Conservation (phyloP, 345 rosid genomes). For the Brassica carinata region DNA sequence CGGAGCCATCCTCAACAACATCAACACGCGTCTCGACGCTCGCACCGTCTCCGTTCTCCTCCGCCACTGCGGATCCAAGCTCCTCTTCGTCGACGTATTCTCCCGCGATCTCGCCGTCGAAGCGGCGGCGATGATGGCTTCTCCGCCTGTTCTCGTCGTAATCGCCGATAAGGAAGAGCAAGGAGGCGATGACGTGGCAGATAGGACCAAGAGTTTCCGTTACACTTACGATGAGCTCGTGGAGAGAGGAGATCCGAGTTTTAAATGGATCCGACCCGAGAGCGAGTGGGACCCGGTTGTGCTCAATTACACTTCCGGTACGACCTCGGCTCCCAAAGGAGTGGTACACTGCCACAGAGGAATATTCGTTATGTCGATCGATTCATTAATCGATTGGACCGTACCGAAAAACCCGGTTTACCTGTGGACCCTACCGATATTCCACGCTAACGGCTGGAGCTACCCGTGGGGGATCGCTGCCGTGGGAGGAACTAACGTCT, state of each 20-base stretch:
- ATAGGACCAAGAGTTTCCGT: slow-evolving; percentile 11
- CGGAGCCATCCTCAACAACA: slow-evolving; percentile 74
- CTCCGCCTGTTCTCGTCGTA: slow-evolving; percentile 54
- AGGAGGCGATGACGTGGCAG: slow-evolving; percentile 27
- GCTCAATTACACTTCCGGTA: slow-evolving; percentile 83
- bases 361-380: slow-evolving; percentile 50
- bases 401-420: slow-evolving; percentile 69
- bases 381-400: slow-evolving; percentile 58
- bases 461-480: slow-evolving; percentile 82
- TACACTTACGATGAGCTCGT: slow-evolving; percentile 57
- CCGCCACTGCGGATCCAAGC: slow-evolving; percentile 65
- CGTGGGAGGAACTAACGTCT: slow-evolving; percentile 76
- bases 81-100: slow-evolving; percentile 63
- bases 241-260: slow-evolving; percentile 52
- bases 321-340: slow-evolving; percentile 87
- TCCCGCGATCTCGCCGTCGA: slow-evolving; percentile 50
- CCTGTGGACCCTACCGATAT: slow-evolving; percentile 89
- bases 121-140: slow-evolving; percentile 43
- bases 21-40: slow-evolving; percentile 88
- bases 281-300: slow-evolving; percentile 72
- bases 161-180: slow-evolving; percentile 45
- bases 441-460: slow-evolving; percentile 88
- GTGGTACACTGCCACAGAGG: slow-evolving; percentile 86
- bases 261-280: slow-evolving; percentile 55
- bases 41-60: slow-evolving; percentile 70